Evolutionary conservation across 345 rosid species (phyloP).

Genomic region (Triadica sebifera): DNA sequence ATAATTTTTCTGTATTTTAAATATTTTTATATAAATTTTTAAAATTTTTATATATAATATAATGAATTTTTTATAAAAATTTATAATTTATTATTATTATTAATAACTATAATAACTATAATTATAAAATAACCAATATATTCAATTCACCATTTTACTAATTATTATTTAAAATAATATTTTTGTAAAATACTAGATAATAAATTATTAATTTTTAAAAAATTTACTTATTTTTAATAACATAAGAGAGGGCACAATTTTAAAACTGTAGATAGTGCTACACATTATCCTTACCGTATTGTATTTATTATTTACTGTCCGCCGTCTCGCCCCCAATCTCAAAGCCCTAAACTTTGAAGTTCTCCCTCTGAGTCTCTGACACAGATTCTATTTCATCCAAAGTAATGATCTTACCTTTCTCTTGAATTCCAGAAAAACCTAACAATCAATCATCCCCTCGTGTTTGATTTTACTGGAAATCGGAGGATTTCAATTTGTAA

Average conservation of each 20-base stretch:
- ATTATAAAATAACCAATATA: no score
- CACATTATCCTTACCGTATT: neutral
- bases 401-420: neutral
- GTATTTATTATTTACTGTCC: neutral
- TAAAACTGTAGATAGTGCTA: neutral
- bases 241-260: neutral
- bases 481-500: neutral
- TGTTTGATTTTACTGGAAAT: neutral
- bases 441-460: neutral
- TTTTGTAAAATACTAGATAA: no score
- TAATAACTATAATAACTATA: no score
- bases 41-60: no score
- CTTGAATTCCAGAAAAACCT: neutral
- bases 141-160: no score
- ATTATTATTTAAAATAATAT: no score
- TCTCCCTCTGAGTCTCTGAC: neutral
- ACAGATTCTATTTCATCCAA: neutral
- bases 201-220: no score
- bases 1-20: no score
- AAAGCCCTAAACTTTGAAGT: slow-evolving; percentile 4
- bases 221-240: no score
- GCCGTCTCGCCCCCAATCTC: neutral
- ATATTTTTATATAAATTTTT: no score
- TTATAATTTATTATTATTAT: no score
- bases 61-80: no score